A percentile compares a stretch with the other conserved stretches of the same genome.
Evolutionary conservation across 1,284 basidiomycete species (phyloP).

Genomic region (Sphagnurus paluster): DNA sequence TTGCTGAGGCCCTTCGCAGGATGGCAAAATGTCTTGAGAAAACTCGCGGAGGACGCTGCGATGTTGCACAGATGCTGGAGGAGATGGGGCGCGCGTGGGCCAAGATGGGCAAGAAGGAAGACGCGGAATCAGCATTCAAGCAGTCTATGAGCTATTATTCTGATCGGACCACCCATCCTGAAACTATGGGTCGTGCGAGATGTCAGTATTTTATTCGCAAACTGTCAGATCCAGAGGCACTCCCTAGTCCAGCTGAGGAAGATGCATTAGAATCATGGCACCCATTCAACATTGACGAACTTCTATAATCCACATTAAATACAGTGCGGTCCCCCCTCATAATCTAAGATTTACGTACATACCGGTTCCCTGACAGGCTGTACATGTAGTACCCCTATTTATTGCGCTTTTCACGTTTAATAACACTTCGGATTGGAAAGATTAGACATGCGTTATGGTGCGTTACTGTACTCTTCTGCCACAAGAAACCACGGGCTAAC

Average conservation of each 20-base stretch:
- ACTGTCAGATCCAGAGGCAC: neutral
- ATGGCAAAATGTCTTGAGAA: too few relatives aligned
- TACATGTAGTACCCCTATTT: too few relatives aligned
- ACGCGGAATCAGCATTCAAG: constrained; percentile 4
- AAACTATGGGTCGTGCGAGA: neutral
- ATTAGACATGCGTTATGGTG: too few relatives aligned
- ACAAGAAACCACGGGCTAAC: too few relatives aligned
- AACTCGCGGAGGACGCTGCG: neutral
- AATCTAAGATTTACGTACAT: too few relatives aligned
- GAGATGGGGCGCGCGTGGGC: constrained; percentile 5
- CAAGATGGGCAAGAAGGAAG: neutral
- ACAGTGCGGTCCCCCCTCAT: too few relatives aligned
- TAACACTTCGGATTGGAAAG: too few relatives aligned
- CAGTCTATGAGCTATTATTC: neutral
- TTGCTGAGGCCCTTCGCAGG: too few relatives aligned
- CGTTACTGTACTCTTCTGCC: too few relatives aligned
- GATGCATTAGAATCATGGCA: neutral
- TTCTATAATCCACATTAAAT: neutral
- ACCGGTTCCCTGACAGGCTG: too few relatives aligned
- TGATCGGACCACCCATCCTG: neutral
- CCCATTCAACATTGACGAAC: neutral
- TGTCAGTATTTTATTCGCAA: neutral
- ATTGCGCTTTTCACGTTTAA: too few relatives aligned
- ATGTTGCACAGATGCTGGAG: neutral
- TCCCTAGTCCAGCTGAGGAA: neutral